These are phyloP conservation scores for Yamadazyma olivae DNA, from an alignment of 805 yeast genomes.

Conservation along the genomic window DNA sequence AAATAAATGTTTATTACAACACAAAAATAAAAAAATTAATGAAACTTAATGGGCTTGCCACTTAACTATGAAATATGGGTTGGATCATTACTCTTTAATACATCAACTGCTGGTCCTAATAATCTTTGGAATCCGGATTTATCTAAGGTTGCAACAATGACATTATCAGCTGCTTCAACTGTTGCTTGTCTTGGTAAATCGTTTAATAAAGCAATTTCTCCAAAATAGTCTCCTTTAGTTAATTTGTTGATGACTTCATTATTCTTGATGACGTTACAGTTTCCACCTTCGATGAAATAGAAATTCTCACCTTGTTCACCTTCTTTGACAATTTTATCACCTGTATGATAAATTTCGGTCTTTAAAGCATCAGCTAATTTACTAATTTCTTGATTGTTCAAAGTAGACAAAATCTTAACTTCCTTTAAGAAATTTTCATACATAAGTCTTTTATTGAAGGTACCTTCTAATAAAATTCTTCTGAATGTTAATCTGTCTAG, in stretches of 20 bases:
- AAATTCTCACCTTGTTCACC: constrained; percentile 64
- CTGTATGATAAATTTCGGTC: constrained; percentile 68
- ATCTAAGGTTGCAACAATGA: constrained; percentile 89
- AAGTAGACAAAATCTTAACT: constrained; percentile 73
- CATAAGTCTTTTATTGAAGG: constrained; percentile 84
- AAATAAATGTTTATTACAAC: no score
- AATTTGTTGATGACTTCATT: constrained; percentile 49
- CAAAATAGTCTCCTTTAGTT: constrained; percentile 87
- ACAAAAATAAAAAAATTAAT: no score
- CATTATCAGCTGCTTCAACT: constrained; percentile 68
- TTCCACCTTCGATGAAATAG: constrained; percentile 63
- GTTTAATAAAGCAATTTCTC: constrained; percentile 90
- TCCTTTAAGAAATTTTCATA: constrained; percentile 86
- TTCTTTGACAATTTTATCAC: constrained; percentile 73
- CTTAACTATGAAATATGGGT: no score
- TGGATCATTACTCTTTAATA: constrained; percentile 83
- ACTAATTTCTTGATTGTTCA: constrained; percentile 78
- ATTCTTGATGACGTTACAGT: constrained; percentile 65
- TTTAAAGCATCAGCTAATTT: constrained; percentile 93
- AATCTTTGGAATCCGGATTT: constrained; percentile 91
- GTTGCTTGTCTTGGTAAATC: constrained; percentile 95
- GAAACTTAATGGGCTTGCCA: no score
- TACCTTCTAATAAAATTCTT: constrained; percentile 84
- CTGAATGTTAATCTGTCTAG: constrained; percentile 91
- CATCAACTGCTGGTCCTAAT: constrained; percentile 91